A percentile compares a stretch with the other conserved stretches of the same genome.
phyloP scores from a whole-genome alignment of 176 grass and related monocot species.

The Oryza rufipogon region DNA sequence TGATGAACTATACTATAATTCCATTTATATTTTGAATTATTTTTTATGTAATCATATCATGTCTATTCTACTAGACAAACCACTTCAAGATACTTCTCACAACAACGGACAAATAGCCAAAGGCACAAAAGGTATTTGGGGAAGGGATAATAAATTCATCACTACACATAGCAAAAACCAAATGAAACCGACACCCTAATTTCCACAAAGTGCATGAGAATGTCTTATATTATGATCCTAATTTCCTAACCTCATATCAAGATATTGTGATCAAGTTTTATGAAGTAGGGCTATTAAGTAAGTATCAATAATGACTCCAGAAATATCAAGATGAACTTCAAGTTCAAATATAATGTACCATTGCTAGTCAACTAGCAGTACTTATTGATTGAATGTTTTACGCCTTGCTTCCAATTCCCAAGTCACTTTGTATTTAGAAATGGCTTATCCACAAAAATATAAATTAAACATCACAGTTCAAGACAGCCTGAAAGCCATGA shows the following conservation, averaged over 20 bases:
- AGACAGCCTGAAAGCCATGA: not conserved
- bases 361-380: not conserved
- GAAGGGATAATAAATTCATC: not conserved
- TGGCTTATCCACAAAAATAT: not conserved
- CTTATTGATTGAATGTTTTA: slow-evolving; percentile 3
- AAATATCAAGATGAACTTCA: not conserved
- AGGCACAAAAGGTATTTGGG: not conserved
- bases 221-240: not conserved
- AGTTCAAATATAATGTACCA: slow-evolving; percentile 9
- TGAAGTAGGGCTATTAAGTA: not conserved
- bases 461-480: not conserved
- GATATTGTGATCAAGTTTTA: not conserved
- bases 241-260: not conserved
- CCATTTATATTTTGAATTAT: not conserved
- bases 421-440: not conserved
- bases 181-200: not conserved
- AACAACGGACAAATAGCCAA: not conserved
- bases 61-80: not conserved
- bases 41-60: not conserved
- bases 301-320: not conserved
- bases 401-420: not conserved
- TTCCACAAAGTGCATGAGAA: not conserved
- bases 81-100: not conserved
- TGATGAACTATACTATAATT: not conserved
- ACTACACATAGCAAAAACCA: not conserved